Evolutionary conservation across 2,329 filamentous ascomycete species (phyloP), one percentile per base, ranked within the genome.

Genomic region (Aspergillus cejpii): DNA sequence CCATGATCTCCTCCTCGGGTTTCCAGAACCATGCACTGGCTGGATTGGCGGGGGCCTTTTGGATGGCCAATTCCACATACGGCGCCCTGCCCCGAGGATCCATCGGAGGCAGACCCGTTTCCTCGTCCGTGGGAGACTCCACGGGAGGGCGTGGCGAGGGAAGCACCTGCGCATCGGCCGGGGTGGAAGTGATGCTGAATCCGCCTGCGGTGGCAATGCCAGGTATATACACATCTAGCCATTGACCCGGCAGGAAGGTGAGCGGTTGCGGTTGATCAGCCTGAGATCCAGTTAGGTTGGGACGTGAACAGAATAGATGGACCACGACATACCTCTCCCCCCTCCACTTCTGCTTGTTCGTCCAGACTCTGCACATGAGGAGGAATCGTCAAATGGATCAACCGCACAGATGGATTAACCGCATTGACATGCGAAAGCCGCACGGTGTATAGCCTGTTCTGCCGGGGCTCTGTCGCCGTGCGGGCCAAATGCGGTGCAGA

Each of bases 141-240:
- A 47, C 31, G 1, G 54, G 40, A 37, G 49, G 39, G 20, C 56
- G 55, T 6, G 57, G 53, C 15, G 53, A 53, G 8, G 60, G 59
- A n/a, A 64, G 55, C 8, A 54, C 38, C 62, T 64, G 49, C 2
- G 79, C 75, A 43, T 74, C 69, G 33, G 74, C 76, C 0, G 87
- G 87, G 0, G 84, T 71, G 1, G 86, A 92, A 5, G 87, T 91
- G 52, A 94, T 85, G 33, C 88, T 94, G 72, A 94, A 95, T 46
- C 89, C 89, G 26, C 89, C 89, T 3, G 87, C 82, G 61, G 84
- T 81, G 34, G 75, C 58, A 36, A 87, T 69, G 28, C 71, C 73
- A 1, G 89, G 87, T 42, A 88, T 77, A 62, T 85, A 83, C 5
- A 88, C 82, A 63, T 95, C 89, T 44, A 95, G 76, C 87, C 88